Base-by-base conservation (phyloP, 1,284 basidiomycete species). In the Ustilago loliicola region DNA sequence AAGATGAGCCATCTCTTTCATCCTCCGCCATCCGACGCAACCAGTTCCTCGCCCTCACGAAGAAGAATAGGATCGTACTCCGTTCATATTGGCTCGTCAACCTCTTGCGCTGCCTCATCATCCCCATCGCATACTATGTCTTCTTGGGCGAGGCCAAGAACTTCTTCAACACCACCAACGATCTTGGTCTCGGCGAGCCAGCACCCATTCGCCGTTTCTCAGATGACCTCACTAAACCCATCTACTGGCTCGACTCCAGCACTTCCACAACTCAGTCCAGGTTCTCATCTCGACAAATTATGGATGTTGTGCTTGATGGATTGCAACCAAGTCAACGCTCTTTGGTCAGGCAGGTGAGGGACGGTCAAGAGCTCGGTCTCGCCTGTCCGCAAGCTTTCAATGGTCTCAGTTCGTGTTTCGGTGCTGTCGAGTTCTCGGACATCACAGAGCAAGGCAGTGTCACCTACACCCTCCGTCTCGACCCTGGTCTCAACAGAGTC, bases 311-410 rank as follows among this genome's bases (percentile, higher is more conserved):
- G 1, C 88, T 93, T 5, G 88, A 86, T 38, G 29, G 27, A 25
- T 52, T 77, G 30, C 40, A 54, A 23, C 57, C 70, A 9, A n/a
- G 30, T 15, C 64, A 72, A 25, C 55, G 66, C 9, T 64, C 60
- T 34, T 60, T 69, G 2, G 66, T 77, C 9, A 58, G 56, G 54
- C 61, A 51, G 23, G 70, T 70, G 13, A n/a, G 27, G 47, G 51
- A 56, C 38, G 30, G 56, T n/a, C 6, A 47, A 15, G 80, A 88
- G 34, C 87, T 93, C 13, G 84, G 67, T 86, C 75, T 87, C 0
- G 85, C 88, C 19, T 94, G 93, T 82, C 92, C 91, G 3, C 90
- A 92, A 79, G 93, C 93, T 86, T 93, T 92, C 86, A 91, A 91
- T 58, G 82, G 89, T 5, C 89, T 90, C 58, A 93, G 92, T 1